Conservation (phyloP, 495 filamentous ascomycete species). For the Evansstolkia leycettana region DNA sequence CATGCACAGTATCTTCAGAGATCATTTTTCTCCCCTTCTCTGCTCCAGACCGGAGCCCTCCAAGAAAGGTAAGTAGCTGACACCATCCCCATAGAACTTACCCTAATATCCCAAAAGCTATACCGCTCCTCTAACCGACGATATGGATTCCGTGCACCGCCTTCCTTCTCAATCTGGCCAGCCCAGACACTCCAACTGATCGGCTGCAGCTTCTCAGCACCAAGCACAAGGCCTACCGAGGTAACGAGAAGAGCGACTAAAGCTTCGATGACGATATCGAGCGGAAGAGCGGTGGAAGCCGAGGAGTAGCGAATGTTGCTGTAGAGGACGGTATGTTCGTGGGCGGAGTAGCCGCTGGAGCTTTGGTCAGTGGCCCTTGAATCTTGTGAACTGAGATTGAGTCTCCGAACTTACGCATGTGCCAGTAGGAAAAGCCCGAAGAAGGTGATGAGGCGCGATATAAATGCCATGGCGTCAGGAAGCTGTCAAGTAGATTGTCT, state of each 20-base stretch:
- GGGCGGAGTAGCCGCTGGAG: conserved; percentile 69
- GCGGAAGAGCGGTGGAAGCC: conserved; percentile 43
- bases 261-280: conserved; percentile 58
- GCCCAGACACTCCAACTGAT: conserved; percentile 79
- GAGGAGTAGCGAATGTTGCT: conserved; percentile 41
- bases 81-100: conserved; percentile 21
- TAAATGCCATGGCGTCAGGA: conserved; percentile 54
- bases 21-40: no score
- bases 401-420: conserved; percentile 49
- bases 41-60: no score
- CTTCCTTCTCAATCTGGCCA: conserved; percentile 64
- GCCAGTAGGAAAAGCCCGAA: conserved; percentile 56
- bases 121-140: conserved; percentile 43
- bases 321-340: conserved; percentile 65
- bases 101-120: conserved; percentile 59
- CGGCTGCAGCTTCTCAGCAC: conserved; percentile 56
- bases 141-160: conserved; percentile 38
- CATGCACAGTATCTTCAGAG: neutral
- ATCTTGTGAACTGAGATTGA: no score
- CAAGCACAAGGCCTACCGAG: conserved; percentile 58
- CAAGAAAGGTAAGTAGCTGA: no score
- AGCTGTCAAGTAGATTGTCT: no score
- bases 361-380: neutral
- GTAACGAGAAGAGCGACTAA: conserved; percentile 51
- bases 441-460: conserved; percentile 49